Conservation (phyloP, 257 asterid genomes). For the Ajuga chamaepitys region DNA sequence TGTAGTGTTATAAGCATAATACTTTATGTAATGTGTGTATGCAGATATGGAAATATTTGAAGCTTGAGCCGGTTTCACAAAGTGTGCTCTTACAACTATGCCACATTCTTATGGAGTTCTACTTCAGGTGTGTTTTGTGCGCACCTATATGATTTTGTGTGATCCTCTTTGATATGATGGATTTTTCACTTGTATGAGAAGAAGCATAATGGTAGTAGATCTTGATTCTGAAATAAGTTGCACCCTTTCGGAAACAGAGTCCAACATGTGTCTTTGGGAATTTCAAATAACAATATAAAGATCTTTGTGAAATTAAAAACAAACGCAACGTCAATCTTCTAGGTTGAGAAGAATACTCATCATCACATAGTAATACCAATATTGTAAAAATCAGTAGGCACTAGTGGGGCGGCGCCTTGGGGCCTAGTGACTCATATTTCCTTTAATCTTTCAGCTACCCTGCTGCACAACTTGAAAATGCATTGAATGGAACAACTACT, state of each 20-base stretch:
- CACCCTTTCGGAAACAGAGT: too few species aligned
- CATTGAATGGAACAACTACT: constrained; percentile 62
- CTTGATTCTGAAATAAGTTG: too few species aligned
- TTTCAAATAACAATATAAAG: too few species aligned
- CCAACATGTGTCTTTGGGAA: too few species aligned
- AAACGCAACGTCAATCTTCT: too few species aligned
- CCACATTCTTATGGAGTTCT: constrained; percentile 87
- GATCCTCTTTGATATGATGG: not conserved
- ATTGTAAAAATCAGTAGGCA: too few species aligned
- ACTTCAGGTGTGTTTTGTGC: constrained; percentile 66
- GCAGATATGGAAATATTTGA: constrained; percentile 96
- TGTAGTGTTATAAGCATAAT: too few species aligned
- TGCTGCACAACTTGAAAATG: constrained; percentile 86
- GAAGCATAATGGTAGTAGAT: not conserved
- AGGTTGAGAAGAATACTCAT: too few species aligned
- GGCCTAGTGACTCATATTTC: not conserved
- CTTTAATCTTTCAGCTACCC: constrained; percentile 65
- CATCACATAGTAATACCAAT: too few species aligned
- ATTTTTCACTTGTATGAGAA: not conserved
- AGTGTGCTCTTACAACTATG: constrained; percentile 84
- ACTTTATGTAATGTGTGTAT: constrained; percentile 11
- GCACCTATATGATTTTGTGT: not conserved
- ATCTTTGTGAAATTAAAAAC: too few species aligned
- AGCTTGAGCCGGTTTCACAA: constrained; percentile 97
- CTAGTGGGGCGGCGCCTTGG: too few species aligned